Base-by-base conservation (phyloP, 2,329 filamentous ascomycete genomes). In the Colletotrichum cuscutae region DNA sequence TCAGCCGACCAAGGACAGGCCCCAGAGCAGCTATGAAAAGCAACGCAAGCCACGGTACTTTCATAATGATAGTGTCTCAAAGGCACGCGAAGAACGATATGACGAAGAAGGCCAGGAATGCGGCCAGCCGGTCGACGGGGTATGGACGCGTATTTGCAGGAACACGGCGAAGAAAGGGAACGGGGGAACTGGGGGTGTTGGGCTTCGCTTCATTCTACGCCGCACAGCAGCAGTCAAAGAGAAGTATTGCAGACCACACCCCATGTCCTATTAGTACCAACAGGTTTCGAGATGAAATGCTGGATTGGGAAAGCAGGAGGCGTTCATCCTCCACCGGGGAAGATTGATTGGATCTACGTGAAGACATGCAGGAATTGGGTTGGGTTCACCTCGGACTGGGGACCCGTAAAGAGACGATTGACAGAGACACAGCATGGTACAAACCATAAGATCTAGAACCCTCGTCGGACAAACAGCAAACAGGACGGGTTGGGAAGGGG, bases 101-200 rank as follows among this genome's bases (percentile, higher is more conserved):
- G 6, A 11, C 49, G 30, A 37, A 35, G n/a, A 28, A 60, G 68
- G 54, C 35, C 53, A 32, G 35, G 15, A 53, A 59, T 22, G 42
- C 42, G 68, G 61, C 54, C 68, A n/a, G 19, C 30, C 30, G 5
- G 9, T 19, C 13, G 15, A 57, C 53, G 22, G 61, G 61, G 30
- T 26, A 8, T 57, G 13, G 30, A 65, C 61, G 68, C 56, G 56
- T 65, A 70, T 70, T 71, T 66, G 68, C 68, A 71, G 54, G 30
- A 42, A 42, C 62, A n/a, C 19, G 24, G 30, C 42, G 42, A 49
- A 49, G 19, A 49, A 11, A n/a, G 19, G 0, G 19, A 42, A 13
- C 13, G 13, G 6, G 19, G n/a, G 19, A 9, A n/a, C 19, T 49
- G 42, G 42, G 42, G 42, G 42, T 19, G 37, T 49, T 49, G 42